Conservation (phyloP, 164 flowering plant genomes). For the Magnolia officinalis region DNA sequence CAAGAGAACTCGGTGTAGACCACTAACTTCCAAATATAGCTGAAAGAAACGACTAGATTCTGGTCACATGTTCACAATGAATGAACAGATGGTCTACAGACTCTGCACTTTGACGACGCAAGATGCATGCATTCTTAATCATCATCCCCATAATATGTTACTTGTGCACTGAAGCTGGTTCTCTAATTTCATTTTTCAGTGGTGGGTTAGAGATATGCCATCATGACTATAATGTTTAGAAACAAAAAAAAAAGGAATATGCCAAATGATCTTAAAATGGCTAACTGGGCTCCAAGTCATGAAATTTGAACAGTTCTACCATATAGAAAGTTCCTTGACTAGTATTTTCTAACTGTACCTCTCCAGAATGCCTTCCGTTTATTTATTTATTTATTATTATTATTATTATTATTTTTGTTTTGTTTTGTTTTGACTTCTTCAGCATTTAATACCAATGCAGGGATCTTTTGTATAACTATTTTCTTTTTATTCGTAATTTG, state of each 20-base stretch:
- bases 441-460: background rate
- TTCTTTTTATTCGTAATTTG: conserved; percentile 11
- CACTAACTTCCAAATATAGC: background rate
- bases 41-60: background rate
- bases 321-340: background rate
- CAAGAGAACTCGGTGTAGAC: background rate
- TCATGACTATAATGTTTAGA: too few species aligned
- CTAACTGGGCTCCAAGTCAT: too few species aligned
- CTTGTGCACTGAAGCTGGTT: background rate
- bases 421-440: background rate
- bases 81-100: background rate
- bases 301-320: background rate
- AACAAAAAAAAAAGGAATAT: too few species aligned
- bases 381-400: too few species aligned
- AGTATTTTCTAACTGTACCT: background rate
- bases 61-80: background rate
- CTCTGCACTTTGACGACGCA: background rate
- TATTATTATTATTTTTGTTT: too few species aligned
- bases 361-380: background rate
- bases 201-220: background rate
- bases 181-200: background rate
- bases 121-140: background rate
- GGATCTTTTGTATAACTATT: background rate
- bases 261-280: too few species aligned
- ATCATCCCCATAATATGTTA: background rate